phyloP scores from a whole-genome alignment of 306 rosid genomes.

The Albizia julibrissin region DNA sequence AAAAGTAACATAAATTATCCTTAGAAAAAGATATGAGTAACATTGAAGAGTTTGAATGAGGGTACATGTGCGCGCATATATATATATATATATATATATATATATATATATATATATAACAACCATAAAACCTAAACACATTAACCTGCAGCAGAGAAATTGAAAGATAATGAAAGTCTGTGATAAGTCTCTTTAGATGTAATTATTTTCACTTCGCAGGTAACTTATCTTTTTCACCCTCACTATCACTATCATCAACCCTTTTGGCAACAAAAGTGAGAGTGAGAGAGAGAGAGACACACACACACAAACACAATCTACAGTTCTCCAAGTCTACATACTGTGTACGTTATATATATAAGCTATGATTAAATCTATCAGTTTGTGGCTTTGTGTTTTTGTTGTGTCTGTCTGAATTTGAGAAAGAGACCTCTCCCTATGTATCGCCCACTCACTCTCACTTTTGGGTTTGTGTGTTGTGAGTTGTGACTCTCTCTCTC shows the following conservation, averaged over 20 bases:
- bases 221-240: slow-evolving; percentile 8
- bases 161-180: background rate
- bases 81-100: too few relatives aligned
- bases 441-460: slow-evolving; percentile 43
- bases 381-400: slow-evolving; percentile 31
- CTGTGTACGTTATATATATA: slow-evolving; percentile 28
- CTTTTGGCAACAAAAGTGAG: slow-evolving; percentile 31
- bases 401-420: slow-evolving; percentile 22
- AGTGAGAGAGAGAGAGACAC: slow-evolving; percentile 30
- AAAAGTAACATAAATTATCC: background rate
- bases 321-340: slow-evolving; percentile 49
- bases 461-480: slow-evolving; percentile 31
- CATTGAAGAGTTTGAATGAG: background rate
- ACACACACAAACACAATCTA: background rate
- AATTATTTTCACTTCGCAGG: background rate
- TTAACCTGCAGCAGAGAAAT: background rate
- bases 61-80: background rate
- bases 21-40: background rate
- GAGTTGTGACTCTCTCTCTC: background rate
- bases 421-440: slow-evolving; percentile 40
- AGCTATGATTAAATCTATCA: slow-evolving; percentile 31
- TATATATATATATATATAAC: too few relatives aligned
- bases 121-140: background rate
- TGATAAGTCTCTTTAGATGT: background rate
- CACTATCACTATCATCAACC: slow-evolving; percentile 30